Evolutionary conservation across 768 basidiomycete species (phyloP), one percentile per base, ranked within the genome.

Genomic region (Chiua virens): DNA sequence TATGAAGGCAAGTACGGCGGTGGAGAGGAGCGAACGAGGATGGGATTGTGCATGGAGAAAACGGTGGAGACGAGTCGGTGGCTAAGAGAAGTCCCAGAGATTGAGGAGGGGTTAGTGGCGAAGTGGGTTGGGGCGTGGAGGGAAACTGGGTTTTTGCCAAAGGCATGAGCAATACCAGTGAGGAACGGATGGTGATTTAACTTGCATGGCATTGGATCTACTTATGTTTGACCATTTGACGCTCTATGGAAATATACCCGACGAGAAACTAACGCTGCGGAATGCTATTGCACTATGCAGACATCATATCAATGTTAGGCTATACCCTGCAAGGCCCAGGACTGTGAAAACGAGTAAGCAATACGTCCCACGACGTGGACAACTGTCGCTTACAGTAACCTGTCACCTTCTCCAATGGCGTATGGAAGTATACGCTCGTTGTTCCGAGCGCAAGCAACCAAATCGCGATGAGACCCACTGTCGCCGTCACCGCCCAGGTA

Each of bases 361-460:
- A 40, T n/a, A 17, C 28, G 10, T n/a, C 17, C 20, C 11, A 27
- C 21, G 0, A n/a, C 11, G 3, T 6, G 25, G 14, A 6, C 8
- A n/a, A 25, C 8, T 23, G 13, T 27, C 4, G 83, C 90, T 64
- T 63, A 95, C 93, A 36, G 52, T 86, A 88, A 13, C 96, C 96
- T 3, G 86, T 83, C 30, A 91, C 53, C 72, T 98, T 98, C 73
- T 98, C 96, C 13, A 77, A 69, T 1, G 92, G 91, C 4, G 86
- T 78, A 64, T 98, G 96, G 75, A 96, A 98, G 68, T 92, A 98
- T 8, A 96, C 72, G 46, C 86, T 83, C 20, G 96, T 98, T 40
- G 89, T 89, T 52, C 79, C 81, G 9, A 77, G 71, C 57, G 91
- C 91, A 65, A 90, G 79, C 43, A 90, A 56, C 85, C 89, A 92